These are phyloP conservation scores for Trichoderma erinaceum DNA, from an alignment of 495 filamentous ascomycete genomes.

Conservation along the genomic window DNA sequence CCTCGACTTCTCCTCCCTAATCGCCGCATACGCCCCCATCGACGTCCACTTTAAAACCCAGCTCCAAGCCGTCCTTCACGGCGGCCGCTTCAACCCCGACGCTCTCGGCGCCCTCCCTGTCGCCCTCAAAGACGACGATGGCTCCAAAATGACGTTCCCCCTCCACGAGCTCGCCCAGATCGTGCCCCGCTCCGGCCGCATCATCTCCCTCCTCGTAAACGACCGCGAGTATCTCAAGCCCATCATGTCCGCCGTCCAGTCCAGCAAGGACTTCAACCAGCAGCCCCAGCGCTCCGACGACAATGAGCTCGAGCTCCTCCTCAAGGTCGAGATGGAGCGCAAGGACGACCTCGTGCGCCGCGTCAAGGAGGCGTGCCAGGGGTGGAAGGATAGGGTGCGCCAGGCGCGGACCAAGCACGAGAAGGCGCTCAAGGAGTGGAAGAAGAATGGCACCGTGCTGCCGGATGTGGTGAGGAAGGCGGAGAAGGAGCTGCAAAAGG, in stretches of 20 bases:
- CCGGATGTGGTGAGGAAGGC: conserved; percentile 65
- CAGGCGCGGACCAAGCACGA: conserved; percentile 48
- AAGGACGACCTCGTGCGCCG: conserved; percentile 56
- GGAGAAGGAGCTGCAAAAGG: conserved; percentile 64
- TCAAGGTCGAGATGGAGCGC: conserved; percentile 59
- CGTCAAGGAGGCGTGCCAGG: conserved; percentile 49
- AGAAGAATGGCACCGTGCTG: conserved; percentile 48
- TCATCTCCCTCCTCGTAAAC: conserved; percentile 56
- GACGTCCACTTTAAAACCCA: conserved; percentile 53
- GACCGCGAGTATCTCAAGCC: conserved; percentile 59
- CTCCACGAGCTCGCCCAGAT: conserved; percentile 73
- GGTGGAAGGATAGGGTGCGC: conserved; percentile 55
- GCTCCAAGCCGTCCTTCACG: conserved; percentile 59
- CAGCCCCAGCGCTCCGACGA: conserved; percentile 65
- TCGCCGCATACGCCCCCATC: conserved; percentile 50
- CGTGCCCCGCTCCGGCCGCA: conserved; percentile 59
- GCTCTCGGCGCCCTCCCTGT: conserved; percentile 13
- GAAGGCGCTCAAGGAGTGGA: conserved; percentile 61
- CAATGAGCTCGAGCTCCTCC: conserved; percentile 63
- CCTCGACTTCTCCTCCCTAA: conserved; percentile 60
- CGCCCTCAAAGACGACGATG: background rate
- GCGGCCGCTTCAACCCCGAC: conserved; percentile 16
- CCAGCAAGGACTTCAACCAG: conserved; percentile 57
- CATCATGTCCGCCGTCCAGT: conserved; percentile 62
- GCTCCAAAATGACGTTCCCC: conserved; percentile 30